Conservation (phyloP, 2,329 filamentous ascomycete genomes). For the Pseudogymnoascus sp. region DNA sequence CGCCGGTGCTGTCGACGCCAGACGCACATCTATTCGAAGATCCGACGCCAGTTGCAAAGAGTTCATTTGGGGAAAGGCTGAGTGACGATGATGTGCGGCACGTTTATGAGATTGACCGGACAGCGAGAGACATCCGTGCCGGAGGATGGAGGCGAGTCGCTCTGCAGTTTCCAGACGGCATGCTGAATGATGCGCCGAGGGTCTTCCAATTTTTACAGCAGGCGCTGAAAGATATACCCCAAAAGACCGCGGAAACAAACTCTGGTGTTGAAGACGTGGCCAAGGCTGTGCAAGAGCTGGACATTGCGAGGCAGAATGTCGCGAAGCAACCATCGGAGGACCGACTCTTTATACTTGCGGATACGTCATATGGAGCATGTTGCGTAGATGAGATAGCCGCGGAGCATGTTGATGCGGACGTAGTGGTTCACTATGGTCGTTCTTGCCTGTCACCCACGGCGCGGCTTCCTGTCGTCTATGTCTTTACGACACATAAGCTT, state of each 20-base stretch:
- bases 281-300: conserved; percentile 11
- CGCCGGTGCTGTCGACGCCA: conserved; percentile 58
- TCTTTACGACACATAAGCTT: conserved; percentile 72
- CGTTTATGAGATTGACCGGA: conserved; percentile 80
- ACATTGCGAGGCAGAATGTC: conserved; percentile 26
- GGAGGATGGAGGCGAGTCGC: conserved; percentile 71
- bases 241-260: background rate
- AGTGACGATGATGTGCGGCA: conserved; percentile 62
- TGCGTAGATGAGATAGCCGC: conserved; percentile 96
- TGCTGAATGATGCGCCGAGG: conserved; percentile 78
- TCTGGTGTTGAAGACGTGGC: conserved; percentile 18
- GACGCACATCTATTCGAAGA: conserved; percentile 53
- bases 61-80: conserved; percentile 9
- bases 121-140: conserved; percentile 64
- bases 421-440: conserved; percentile 88
- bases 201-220: conserved; percentile 62
- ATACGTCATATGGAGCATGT: conserved; percentile 94
- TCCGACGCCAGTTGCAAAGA: conserved; percentile 28
- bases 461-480: conserved; percentile 77
- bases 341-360: conserved; percentile 74
- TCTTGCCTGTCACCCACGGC: conserved; percentile 88
- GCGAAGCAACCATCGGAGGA: background rate
- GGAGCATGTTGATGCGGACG: conserved; percentile 84
- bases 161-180: conserved; percentile 90
- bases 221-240: conserved; percentile 35